A percentile compares a stretch with the other conserved stretches of the same genome.
Conservation (phyloP, 2,329 filamentous ascomycete species). For the Exophiala sideris region DNA sequence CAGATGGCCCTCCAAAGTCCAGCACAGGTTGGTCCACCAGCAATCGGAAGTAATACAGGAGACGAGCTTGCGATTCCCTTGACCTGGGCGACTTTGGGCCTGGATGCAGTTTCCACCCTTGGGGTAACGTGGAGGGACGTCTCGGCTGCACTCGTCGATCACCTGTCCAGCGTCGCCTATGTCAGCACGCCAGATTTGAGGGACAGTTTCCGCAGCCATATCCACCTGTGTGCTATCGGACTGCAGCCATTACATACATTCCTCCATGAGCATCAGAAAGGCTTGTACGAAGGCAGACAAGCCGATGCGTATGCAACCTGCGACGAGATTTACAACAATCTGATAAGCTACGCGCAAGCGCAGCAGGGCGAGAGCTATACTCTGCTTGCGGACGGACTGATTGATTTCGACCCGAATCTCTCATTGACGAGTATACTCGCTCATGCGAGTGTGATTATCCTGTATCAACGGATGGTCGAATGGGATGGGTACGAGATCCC, state of each 20-base stretch:
- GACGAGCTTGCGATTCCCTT: constrained; percentile 23
- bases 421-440: constrained; percentile 23
- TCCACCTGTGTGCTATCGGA: constrained; percentile 25
- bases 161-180: constrained; percentile 26
- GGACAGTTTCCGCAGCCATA: constrained; percentile 25
- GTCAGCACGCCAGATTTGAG: constrained; percentile 26
- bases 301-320: constrained; percentile 18
- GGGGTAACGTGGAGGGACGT: constrained; percentile 27
- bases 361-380: constrained; percentile 25
- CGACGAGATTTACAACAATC: constrained; percentile 28
- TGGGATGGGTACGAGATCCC: constrained; percentile 18
- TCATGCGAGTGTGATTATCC: constrained; percentile 24
- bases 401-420: constrained; percentile 28
- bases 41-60: constrained; percentile 20
- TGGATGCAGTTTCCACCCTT: constrained; percentile 25
- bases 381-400: constrained; percentile 24
- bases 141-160: constrained; percentile 27
- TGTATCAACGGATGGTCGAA: constrained; percentile 24
- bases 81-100: constrained; percentile 23
- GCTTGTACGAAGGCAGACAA: constrained; percentile 15
- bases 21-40: constrained; percentile 25
- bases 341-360: constrained; percentile 23
- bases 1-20: constrained; percentile 25
- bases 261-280: constrained; percentile 20
- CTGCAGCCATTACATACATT: constrained; percentile 28